Conservation (phyloP, 257 asterid genomes). For the Solanum lycopersicoides region DNA sequence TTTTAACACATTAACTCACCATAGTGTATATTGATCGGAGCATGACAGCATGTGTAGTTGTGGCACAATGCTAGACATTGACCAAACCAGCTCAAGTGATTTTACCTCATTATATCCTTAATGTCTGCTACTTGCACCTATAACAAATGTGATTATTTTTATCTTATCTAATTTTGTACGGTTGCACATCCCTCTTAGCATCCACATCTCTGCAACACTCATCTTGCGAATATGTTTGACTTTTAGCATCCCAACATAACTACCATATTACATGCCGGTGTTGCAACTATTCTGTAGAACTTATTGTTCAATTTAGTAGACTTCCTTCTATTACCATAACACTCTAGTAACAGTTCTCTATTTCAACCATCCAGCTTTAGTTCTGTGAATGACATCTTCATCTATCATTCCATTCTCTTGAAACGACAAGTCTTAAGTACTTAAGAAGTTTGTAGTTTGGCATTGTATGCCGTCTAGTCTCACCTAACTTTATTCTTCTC, state of each 20-base stretch:
- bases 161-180: neutral
- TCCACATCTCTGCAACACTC: neutral
- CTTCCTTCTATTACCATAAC: neutral
- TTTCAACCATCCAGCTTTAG: neutral
- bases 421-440: neutral
- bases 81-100: neutral
- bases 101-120: neutral
- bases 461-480: neutral
- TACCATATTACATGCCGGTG: neutral
- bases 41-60: neutral
- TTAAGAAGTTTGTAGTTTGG: neutral
- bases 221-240: neutral
- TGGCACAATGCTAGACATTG: neutral
- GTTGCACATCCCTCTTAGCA: neutral
- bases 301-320: neutral
- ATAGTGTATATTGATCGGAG: neutral
- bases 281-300: neutral
- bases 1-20: neutral
- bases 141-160: neutral
- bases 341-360: neutral
- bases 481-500: neutral
- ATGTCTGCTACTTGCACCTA: neutral
- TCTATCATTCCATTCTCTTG: neutral
- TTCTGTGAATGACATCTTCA: neutral
- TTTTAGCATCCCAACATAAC: neutral